Evolutionary conservation across 2,329 filamentous ascomycete genomes (phyloP).

Genomic region (Claviceps sorghi): DNA sequence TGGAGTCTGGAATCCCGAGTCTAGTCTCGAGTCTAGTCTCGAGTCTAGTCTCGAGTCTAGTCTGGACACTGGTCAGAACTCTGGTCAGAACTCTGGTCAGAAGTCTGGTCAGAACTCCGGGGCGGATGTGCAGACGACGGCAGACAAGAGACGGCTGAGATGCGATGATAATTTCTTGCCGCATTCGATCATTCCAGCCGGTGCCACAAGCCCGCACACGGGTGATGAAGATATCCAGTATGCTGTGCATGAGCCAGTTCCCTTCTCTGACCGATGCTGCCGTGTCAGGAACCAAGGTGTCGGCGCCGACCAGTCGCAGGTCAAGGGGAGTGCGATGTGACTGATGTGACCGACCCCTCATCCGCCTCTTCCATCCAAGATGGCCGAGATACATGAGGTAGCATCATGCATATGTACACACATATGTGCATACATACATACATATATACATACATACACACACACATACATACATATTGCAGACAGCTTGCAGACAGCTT

Average conservation of each 20-base stretch:
- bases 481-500: too few relatives aligned
- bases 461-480: not conserved
- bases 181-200: not conserved
- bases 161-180: not conserved
- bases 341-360: not conserved
- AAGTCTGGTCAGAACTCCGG: too few relatives aligned
- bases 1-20: too few relatives aligned
- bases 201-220: not conserved
- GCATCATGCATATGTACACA: not conserved
- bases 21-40: too few relatives aligned
- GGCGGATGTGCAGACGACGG: too few relatives aligned
- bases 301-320: not conserved
- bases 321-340: not conserved
- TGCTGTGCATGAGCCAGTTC: not conserved
- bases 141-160: not conserved
- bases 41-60: too few relatives aligned
- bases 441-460: not conserved
- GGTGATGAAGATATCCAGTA: not conserved
- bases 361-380: not conserved
- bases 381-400: not conserved
- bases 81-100: too few relatives aligned
- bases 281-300: not conserved
- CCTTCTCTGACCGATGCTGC: slow-evolving; percentile 2
- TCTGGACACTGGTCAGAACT: too few relatives aligned
- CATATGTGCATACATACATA: not conserved